Base-by-base conservation (phyloP, 345 rosid genomes). In the Dimocarpus longan region DNA sequence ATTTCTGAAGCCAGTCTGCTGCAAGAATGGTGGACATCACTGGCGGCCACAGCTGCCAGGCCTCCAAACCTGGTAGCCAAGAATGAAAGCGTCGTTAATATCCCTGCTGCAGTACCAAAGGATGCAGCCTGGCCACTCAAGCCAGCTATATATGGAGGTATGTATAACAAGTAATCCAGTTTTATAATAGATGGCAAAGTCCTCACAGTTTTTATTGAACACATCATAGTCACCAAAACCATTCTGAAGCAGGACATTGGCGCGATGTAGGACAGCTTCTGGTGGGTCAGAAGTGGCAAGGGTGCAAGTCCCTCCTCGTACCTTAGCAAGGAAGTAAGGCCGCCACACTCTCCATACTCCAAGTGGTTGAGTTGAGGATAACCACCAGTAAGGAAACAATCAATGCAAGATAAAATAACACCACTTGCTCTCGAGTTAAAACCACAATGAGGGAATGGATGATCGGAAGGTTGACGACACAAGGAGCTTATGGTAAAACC, bases 241-340 rank as follows among this genome's bases (percentile, higher is more conserved):
- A 37, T 91, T 90, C 44, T 60, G 83, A 1, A 80, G 84, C 10
- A 94, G 92, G 79, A 74, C 87, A 16, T 57, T 76, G 13, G 91
- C 93, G 12, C 95, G 93, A 19, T 86, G 84, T 67, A 90, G 76
- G 66, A 88, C 92, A 39, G 88, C 85, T 44, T 86, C 87, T 0
- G 84, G 78, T 24, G 93, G 76, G 85, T 94, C 98, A 5, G 94
- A 86, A 26, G 80, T 0, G 24, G 97, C 93, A 26, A 85, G 86
- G 6, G 95, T 94, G 82, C 94, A 90, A 24, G 95, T 94, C 19
- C 97, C 98, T 5, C 98, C 98, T 69, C 97, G 76, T 70, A 85
- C 84, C 80, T 91, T 91, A 19, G 86, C 86, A 40, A 94, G 73
- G 66, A 90, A 94, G 46, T 85, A 3, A 43, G 79, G 86, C 1